Conservation (phyloP, 805 yeast genomes). For the Saturnispora zaruensis region DNA sequence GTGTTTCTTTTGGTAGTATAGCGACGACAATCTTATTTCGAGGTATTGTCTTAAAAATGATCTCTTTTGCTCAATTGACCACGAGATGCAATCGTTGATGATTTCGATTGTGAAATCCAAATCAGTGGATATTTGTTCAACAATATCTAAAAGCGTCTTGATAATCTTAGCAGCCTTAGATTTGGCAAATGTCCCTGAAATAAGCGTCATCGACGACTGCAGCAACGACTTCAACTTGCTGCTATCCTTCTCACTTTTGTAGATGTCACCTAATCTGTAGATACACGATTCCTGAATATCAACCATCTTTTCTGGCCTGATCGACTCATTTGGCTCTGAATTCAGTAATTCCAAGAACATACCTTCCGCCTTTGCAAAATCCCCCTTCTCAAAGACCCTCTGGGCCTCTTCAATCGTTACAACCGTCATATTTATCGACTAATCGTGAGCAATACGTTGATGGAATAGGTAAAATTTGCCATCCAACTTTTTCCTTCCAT, state of each 20-base stretch:
- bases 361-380: constrained; percentile 50
- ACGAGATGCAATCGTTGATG: constrained; percentile 71
- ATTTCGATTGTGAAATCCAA: constrained; percentile 64
- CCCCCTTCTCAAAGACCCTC: constrained; percentile 40
- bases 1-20: constrained; percentile 55
- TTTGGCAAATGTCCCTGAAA: constrained; percentile 64
- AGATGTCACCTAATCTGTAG: constrained; percentile 66
- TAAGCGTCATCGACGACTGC: constrained; percentile 56
- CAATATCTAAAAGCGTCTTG: constrained; percentile 67
- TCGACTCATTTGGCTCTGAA: constrained; percentile 11
- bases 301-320: constrained; percentile 32
- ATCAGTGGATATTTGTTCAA: constrained; percentile 48
- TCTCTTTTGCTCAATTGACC: constrained; percentile 80
- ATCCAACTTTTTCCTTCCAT: not conserved
- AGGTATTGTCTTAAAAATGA: constrained; percentile 82
- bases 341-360: constrained; percentile 45
- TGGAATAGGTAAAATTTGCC: not conserved
- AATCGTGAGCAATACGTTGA: not conserved
- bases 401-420: constrained; percentile 51
- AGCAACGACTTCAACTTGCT: constrained; percentile 54
- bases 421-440: constrained; percentile 20
- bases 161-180: constrained; percentile 92
- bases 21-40: constrained; percentile 71
- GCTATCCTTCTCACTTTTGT: constrained; percentile 40
- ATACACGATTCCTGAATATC: constrained; percentile 63